Percentiles rank a stretch among this genome's conserved stretches.
These are phyloP conservation scores for Zostera marina DNA, from an alignment of 116 monocot species.

Conservation along the genomic window DNA sequence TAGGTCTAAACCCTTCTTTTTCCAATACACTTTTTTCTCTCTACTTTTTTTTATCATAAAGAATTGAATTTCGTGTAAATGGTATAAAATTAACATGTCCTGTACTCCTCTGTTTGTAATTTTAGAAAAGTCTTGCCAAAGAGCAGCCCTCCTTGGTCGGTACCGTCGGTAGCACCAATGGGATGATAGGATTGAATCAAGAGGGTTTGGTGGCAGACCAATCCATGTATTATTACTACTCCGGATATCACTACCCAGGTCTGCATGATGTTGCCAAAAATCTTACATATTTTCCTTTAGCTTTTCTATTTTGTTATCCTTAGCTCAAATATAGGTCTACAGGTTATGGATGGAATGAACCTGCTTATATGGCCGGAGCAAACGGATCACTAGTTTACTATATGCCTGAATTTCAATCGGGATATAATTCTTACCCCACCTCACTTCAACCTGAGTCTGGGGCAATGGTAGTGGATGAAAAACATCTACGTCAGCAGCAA, in stretches of 20 bases:
- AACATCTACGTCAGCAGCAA: slow-evolving; percentile 32
- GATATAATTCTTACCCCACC: slow-evolving; percentile 12
- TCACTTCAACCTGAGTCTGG: slow-evolving; percentile 25
- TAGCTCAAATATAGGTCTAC: neutral
- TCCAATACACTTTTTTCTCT: neutral
- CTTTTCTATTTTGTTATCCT: neutral
- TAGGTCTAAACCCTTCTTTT: neutral
- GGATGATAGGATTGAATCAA: slow-evolving; percentile 39
- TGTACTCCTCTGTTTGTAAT: neutral
- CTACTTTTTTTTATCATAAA: neutral
- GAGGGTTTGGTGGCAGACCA: slow-evolving; percentile 24
- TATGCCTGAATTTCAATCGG: slow-evolving; percentile 35
- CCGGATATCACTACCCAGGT: slow-evolving; percentile 16
- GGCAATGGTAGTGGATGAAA: slow-evolving; percentile 31
- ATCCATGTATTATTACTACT: too few species aligned
- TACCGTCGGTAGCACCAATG: slow-evolving; percentile 28
- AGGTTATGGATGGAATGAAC: slow-evolving; percentile 30
- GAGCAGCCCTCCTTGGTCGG: slow-evolving; percentile 49
- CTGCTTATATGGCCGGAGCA: slow-evolving; percentile 14
- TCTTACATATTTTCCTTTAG: neutral
- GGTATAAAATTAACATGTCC: neutral
- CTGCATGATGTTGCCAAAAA: neutral
- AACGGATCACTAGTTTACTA: slow-evolving; percentile 41
- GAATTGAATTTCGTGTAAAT: neutral
- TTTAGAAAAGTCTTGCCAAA: slow-evolving; percentile 21